Percentiles rank a stretch among this genome's conserved stretches.
Evolutionary conservation across 2,329 filamentous ascomycete species (phyloP).

Genomic region (Epichloe sp.): DNA sequence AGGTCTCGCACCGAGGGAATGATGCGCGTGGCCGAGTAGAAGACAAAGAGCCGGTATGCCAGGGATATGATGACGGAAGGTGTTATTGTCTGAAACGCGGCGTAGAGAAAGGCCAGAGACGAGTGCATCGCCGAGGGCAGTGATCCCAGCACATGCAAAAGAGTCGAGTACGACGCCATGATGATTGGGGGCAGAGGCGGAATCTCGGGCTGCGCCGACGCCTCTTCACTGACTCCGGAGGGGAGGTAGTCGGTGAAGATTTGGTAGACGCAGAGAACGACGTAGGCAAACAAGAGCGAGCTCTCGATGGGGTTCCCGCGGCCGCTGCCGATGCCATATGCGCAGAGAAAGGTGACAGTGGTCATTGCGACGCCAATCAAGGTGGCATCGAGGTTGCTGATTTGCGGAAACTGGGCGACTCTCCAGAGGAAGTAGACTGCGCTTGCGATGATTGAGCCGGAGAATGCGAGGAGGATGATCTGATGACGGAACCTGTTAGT

Average conservation of each 20-base stretch:
- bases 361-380: constrained; percentile 89
- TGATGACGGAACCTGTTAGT: constrained; percentile 21
- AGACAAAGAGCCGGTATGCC: constrained; percentile 83
- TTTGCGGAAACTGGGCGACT: constrained; percentile 83
- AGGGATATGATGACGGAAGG: constrained; percentile 93
- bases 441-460: constrained; percentile 83
- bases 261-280: constrained; percentile 97
- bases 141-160: constrained; percentile 70
- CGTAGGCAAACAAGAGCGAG: constrained; percentile 87
- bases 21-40: constrained; percentile 90
- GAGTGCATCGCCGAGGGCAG: constrained; percentile 76
- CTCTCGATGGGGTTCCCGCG: constrained; percentile 92
- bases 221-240: constrained; percentile 45
- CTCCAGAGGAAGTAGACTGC: constrained; percentile 95
- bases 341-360: constrained; percentile 81
- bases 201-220: constrained; percentile 62
- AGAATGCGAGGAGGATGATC: constrained; percentile 80
- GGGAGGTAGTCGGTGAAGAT: constrained; percentile 92
- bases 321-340: constrained; percentile 86
- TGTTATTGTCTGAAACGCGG: constrained; percentile 89
- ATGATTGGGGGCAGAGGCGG: constrained; percentile 94
- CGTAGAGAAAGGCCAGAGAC: constrained; percentile 72
- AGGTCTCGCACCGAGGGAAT: constrained; percentile 86
- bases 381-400: constrained; percentile 82
- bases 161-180: constrained; percentile 93